Conservation (phyloP, 345 rosid genomes). For the Microthlaspi erraticum region DNA sequence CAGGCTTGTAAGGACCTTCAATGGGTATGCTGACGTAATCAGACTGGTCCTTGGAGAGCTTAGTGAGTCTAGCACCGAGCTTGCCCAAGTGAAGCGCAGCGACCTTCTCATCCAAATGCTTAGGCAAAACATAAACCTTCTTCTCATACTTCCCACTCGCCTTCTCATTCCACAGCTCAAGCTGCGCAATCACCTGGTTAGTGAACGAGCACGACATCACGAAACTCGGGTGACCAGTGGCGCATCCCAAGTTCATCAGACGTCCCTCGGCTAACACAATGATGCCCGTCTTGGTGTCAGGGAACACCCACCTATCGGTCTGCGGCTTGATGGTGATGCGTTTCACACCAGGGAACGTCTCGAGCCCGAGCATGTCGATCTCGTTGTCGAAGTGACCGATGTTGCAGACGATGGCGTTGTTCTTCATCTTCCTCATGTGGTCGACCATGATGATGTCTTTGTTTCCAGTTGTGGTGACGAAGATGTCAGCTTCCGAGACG, state of each 20-base stretch:
- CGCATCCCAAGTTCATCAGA: slow-evolving; percentile 76
- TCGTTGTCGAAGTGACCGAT: slow-evolving; percentile 78
- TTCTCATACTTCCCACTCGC: slow-evolving; percentile 40
- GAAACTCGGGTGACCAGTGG: slow-evolving; percentile 80
- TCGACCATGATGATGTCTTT: slow-evolving; percentile 74
- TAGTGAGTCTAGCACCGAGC: slow-evolving; percentile 79
- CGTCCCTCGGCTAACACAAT: slow-evolving; percentile 73
- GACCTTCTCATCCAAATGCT: slow-evolving; percentile 78
- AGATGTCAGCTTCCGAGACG: slow-evolving; percentile 64
- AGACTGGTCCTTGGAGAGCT: slow-evolving; percentile 68
- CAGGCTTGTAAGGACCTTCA: slow-evolving; percentile 80
- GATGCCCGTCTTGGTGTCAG: slow-evolving; percentile 59
- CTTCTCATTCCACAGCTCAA: slow-evolving; percentile 72
- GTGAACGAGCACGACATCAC: slow-evolving; percentile 82
- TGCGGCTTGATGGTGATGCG: slow-evolving; percentile 77
- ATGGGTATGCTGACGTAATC: slow-evolving; percentile 67
- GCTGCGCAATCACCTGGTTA: slow-evolving; percentile 74
- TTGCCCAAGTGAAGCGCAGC: slow-evolving; percentile 72
- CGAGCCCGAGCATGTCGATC: slow-evolving; percentile 69
- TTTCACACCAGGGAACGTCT: slow-evolving; percentile 65
- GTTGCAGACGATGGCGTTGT: slow-evolving; percentile 77
- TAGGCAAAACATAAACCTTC: slow-evolving; percentile 64
- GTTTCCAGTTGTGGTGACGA: slow-evolving; percentile 75
- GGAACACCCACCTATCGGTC: slow-evolving; percentile 51
- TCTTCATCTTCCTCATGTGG: slow-evolving; percentile 44